Percentiles rank a stretch among this genome's conserved stretches.
phyloP scores from a whole-genome alignment of 148 eudicot species.

The Camellia lanceoleosa region DNA sequence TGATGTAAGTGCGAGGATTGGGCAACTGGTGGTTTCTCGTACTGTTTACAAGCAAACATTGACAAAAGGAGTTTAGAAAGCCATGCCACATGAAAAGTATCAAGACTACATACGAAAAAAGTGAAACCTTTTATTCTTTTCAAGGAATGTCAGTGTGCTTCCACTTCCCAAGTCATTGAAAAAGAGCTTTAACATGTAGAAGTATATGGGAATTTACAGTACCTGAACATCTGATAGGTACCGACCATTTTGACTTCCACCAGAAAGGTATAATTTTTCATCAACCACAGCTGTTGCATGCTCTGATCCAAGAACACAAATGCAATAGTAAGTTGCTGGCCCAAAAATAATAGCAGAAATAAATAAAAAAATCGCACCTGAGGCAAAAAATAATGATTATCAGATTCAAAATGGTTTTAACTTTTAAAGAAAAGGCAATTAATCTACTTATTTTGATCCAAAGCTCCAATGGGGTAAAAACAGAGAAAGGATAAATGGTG shows the following conservation, averaged over 20 bases:
- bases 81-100: no score
- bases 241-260: conserved; percentile 97
- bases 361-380: neutral
- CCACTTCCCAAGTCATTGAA: no score
- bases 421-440: neutral
- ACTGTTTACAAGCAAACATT: no score
- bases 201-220: conserved; percentile 1
- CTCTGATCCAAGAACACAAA: conserved; percentile 27
- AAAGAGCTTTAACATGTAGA: neutral
- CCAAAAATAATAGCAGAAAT: neutral
- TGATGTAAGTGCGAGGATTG: no score
- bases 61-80: no score
- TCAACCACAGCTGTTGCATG: conserved; percentile 75
- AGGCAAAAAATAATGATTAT: neutral
- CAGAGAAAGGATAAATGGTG: neutral
- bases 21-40: no score
- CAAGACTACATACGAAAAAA: no score
- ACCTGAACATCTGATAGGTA: conserved; percentile 91
- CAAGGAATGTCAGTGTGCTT: no score
- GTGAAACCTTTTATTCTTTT: no score
- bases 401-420: neutral
- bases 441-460: neutral
- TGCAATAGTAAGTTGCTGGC: neutral
- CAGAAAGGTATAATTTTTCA: conserved; percentile 64
- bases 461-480: neutral